Conservation (phyloP, 352 stramenopile genomes). For the Phytophthora multivora region DNA sequence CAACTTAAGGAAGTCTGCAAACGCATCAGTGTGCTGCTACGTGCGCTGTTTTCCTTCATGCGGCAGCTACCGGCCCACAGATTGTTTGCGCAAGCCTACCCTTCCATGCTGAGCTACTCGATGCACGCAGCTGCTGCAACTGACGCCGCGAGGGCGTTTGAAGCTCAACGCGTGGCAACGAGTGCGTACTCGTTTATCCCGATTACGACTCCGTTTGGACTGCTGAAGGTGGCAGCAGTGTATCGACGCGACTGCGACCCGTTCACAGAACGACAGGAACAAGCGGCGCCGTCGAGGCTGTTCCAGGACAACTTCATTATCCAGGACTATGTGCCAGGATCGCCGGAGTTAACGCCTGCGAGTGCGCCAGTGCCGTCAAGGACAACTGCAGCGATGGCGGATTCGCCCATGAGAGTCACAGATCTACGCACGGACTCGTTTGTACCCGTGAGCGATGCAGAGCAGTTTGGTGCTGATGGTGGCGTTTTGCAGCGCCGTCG, state of each 20-base stretch:
- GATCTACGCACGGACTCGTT: slow-evolving; percentile 40
- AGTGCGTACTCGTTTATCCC: slow-evolving; percentile 79
- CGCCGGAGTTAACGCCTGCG: slow-evolving; percentile 45
- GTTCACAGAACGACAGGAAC: slow-evolving; percentile 43
- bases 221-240: slow-evolving; percentile 63
- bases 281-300: slow-evolving; percentile 43
- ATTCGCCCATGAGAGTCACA: slow-evolving; percentile 19
- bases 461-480: slow-evolving; percentile 27
- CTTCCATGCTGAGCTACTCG: slow-evolving; percentile 65
- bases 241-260: slow-evolving; percentile 71
- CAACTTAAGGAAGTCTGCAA: slow-evolving; percentile 85
- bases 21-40: slow-evolving; percentile 73
- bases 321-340: slow-evolving; percentile 82
- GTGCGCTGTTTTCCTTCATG: slow-evolving; percentile 80
- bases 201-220: slow-evolving; percentile 79
- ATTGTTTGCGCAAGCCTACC: slow-evolving; percentile 70
- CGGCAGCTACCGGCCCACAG: slow-evolving; percentile 71
- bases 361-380: slow-evolving; percentile 23
- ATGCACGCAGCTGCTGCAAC: slow-evolving; percentile 43
- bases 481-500: slow-evolving; percentile 32
- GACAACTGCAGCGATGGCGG: slow-evolving; percentile 12
- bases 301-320: slow-evolving; percentile 87
- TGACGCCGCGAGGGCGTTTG: slow-evolving; percentile 41
- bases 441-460: slow-evolving; percentile 39
- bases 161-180: slow-evolving; percentile 39